These are phyloP conservation scores for Trypanosoma scelopori DNA, from an alignment of 208 protist genomes.

Conservation along the genomic window DNA sequence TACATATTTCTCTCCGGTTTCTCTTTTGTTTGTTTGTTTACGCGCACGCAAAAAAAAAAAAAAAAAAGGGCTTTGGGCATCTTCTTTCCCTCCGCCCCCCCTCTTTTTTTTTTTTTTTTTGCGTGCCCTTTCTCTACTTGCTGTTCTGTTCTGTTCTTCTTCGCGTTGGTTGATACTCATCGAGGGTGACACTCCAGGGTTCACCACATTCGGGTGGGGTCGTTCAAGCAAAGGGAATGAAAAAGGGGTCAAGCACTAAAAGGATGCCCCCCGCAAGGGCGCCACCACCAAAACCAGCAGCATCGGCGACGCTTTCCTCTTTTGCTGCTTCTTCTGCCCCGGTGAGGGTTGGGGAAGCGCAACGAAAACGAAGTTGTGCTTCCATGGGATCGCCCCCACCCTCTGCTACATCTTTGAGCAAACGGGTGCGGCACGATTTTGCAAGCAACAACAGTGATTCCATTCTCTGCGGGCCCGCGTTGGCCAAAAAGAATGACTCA, in stretches of 20 bases:
- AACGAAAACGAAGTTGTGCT: not conserved
- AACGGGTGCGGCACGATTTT: slow-evolving; percentile 14
- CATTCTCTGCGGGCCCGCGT: slow-evolving; percentile 7
- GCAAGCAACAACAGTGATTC: not conserved
- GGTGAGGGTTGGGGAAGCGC: no score
- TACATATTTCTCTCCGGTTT: slow-evolving; percentile 3
- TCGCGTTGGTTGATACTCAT: no score
- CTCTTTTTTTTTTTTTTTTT: no score
- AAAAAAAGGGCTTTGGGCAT: no score
- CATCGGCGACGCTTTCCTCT: no score
- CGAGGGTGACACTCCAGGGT: no score
- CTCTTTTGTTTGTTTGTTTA: slow-evolving; percentile 17
- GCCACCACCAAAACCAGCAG: not conserved
- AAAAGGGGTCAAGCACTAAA: not conserved
- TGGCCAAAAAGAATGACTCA: slow-evolving; percentile 29
- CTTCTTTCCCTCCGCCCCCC: no score
- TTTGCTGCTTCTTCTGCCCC: no score
- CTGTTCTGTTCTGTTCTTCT: no score
- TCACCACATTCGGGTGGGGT: no score
- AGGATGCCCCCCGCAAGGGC: not conserved
- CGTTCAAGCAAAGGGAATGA: not conserved
- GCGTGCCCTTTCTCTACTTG: no score
- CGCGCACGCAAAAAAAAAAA: no score
- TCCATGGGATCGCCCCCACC: not conserved
- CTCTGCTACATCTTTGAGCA: not conserved